These are phyloP conservation scores for Lasiodiplodia theobromae DNA, from an alignment of 2,329 filamentous ascomycete genomes.

Conservation along the genomic window DNA sequence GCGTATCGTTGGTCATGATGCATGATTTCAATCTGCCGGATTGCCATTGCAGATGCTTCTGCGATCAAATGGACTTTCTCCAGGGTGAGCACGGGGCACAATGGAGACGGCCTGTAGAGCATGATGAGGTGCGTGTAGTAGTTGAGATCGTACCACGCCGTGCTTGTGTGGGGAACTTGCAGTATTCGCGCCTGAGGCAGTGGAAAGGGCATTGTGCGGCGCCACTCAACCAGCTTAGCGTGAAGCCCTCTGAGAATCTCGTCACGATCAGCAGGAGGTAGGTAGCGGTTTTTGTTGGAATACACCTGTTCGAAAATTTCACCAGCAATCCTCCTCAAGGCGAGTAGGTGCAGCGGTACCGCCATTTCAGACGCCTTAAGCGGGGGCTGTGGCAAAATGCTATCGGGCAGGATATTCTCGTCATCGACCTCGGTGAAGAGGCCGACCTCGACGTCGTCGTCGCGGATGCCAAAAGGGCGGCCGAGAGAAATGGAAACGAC, in stretches of 20 bases:
- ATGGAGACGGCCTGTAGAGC: slow-evolving; percentile 55
- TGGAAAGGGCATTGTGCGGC: slow-evolving; percentile 37
- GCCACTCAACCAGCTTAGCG: slow-evolving; percentile 54
- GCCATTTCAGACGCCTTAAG: slow-evolving; percentile 40
- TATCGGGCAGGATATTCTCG: slow-evolving; percentile 33
- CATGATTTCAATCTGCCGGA: slow-evolving; percentile 52
- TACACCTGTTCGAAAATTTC: slow-evolving; percentile 52
- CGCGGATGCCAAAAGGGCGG: slow-evolving; percentile 55
- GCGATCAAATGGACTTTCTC: slow-evolving; percentile 48
- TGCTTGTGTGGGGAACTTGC: slow-evolving; percentile 53
- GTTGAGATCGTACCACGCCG: slow-evolving; percentile 58
- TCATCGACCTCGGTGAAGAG: slow-evolving; percentile 50
- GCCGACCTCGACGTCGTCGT: slow-evolving; percentile 56
- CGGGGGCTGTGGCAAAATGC: slow-evolving; percentile 17
- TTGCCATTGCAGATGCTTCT: slow-evolving; percentile 52
- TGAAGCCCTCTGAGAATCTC: slow-evolving; percentile 47
- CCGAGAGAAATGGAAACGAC: slow-evolving; percentile 55
- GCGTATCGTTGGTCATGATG: slow-evolving; percentile 51
- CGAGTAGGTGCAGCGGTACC: slow-evolving; percentile 53
- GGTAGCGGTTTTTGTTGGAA: slow-evolving; percentile 34
- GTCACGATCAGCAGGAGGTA: slow-evolving; percentile 31
- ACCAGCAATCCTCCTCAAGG: slow-evolving; percentile 51
- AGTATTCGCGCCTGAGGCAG: slow-evolving; percentile 14
- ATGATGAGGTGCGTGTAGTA: slow-evolving; percentile 56
- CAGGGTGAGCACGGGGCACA: slow-evolving; percentile 49